phyloP scores from a whole-genome alignment of 768 basidiomycete genomes.

The Rhizopogon sp. region DNA sequence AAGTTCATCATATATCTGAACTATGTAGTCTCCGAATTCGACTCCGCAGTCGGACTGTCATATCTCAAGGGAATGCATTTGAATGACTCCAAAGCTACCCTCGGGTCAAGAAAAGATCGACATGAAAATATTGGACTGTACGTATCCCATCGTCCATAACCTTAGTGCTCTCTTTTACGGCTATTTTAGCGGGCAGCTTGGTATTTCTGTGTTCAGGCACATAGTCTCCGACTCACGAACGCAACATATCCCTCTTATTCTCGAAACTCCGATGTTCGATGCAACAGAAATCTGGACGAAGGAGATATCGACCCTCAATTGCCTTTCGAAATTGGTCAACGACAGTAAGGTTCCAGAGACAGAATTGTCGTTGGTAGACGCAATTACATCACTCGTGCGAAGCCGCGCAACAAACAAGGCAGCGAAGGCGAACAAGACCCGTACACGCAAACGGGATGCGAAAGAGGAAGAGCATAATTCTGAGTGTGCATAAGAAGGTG shows the following conservation, averaged over 20 bases:
- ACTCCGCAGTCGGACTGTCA: conserved; percentile 58
- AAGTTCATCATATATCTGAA: not conserved
- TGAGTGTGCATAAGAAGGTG: not conserved
- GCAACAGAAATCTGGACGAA: conserved; percentile 62
- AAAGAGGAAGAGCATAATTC: not conserved
- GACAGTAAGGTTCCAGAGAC: not conserved
- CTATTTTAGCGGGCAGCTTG: conserved; percentile 56
- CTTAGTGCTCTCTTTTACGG: not conserved
- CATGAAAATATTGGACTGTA: conserved; percentile 86
- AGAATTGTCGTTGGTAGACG: not conserved
- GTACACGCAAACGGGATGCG: not conserved
- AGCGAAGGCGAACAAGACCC: not conserved
- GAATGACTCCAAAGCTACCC: conserved; percentile 72
- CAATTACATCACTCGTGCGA: not conserved
- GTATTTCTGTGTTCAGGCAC: conserved; percentile 55
- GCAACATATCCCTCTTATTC: conserved; percentile 68
- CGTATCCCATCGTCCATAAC: conserved; percentile 20
- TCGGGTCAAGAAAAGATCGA: conserved; percentile 65
- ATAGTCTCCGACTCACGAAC: conserved; percentile 67
- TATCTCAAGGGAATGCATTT: conserved; percentile 83
- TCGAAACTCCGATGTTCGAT: conserved; percentile 78
- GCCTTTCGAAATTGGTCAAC: not conserved
- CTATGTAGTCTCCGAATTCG: conserved; percentile 55
- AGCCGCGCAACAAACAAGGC: not conserved
- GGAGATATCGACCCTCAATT: conserved; percentile 41